Base-by-base conservation (phyloP, 768 basidiomycete species). In the Tephrocybe sp. region DNA sequence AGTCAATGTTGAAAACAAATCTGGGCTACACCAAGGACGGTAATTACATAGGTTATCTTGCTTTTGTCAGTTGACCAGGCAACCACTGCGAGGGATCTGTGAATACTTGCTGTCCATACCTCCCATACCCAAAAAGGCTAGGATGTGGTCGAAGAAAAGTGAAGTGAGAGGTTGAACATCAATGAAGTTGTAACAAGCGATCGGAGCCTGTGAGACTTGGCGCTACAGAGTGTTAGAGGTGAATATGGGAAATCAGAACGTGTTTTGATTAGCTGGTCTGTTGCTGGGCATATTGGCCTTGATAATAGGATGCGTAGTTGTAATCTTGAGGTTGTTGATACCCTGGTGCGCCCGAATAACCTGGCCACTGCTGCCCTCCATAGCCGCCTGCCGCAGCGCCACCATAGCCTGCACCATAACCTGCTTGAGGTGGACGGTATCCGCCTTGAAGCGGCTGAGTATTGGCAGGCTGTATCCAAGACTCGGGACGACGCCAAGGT, bases 401-500 rank as follows among this genome's bases (percentile, higher is more conserved):
- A 48, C 75, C 73, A 54, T 79, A 81, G 20, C 73, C 74, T 25
- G 74, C 73, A 26, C 74, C 71, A 56, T 85, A 85, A 21, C 76
- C 75, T 15, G 67, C 61, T 68, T 86, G 87, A 45, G 85, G 86
- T 26, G 88, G 87, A 50, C 88, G 81, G 71, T 81, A 87, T 46
- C 84, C 85, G 25, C 58, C 58, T 51, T 69, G 55, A 57, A 79
- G 74, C 51, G 78, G 78, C 43, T 75, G 76, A 52, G 63, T 65
- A 42, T 74, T 78, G 57, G 71, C 60, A 34, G 76, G 74, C 52
- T 84, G 81, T 58, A 85, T 83, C 91, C 91, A 93, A 48, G 84
- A 83, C 69, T 93, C 91, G 4, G 91, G 92, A 55, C 90, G 88
- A 63, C 91, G 88, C 91, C 91, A 93, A 24, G 91, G 91, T 63